Percentiles rank a stretch among this genome's conserved stretches.
Evolutionary conservation across 352 stramenopile species (phyloP).

Genomic region (Paralagenidium karlingii): DNA sequence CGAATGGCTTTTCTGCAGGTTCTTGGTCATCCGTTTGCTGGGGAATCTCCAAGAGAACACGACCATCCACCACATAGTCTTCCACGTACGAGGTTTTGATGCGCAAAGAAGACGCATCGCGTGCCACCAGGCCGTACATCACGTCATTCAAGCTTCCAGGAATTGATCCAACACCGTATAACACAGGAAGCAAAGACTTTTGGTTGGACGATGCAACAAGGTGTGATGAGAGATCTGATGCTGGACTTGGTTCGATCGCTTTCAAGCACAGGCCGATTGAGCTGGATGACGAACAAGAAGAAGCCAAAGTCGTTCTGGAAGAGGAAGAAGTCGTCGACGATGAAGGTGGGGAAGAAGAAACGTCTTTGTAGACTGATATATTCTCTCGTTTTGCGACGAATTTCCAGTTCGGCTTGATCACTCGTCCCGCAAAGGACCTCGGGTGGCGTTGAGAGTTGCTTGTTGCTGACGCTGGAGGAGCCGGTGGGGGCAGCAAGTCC

Average conservation of each 20-base stretch:
- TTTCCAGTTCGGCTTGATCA: constrained; percentile 32
- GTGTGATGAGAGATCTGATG: constrained; percentile 1
- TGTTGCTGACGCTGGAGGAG: too few relatives aligned
- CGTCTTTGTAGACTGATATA: constrained; percentile 31
- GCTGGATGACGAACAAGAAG: constrained; percentile 21
- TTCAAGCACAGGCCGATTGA: neutral
- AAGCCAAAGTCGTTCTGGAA: constrained; percentile 38
- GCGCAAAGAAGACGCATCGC: constrained; percentile 18
- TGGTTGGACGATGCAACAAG: too few relatives aligned
- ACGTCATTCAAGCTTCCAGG: constrained; percentile 43
- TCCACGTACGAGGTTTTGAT: constrained; percentile 29
- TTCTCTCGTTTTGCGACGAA: constrained; percentile 29
- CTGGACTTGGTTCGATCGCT: neutral
- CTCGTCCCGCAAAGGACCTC: too few relatives aligned
- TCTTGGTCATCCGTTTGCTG: constrained; percentile 4
- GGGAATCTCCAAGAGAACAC: constrained; percentile 23
- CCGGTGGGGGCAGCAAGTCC: too few relatives aligned
- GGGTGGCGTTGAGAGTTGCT: too few relatives aligned
- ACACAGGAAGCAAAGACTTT: too few relatives aligned
- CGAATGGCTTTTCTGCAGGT: constrained; percentile 22
- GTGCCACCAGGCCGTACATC: constrained; percentile 34
- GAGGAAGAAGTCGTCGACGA: constrained; percentile 5
- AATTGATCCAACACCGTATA: constrained; percentile 22
- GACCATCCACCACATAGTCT: constrained; percentile 26
- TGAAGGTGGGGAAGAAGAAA: constrained; percentile 5